These are phyloP conservation scores for Yueomyces sp. DNA, from an alignment of 805 yeast genomes.

Conservation along the genomic window DNA sequence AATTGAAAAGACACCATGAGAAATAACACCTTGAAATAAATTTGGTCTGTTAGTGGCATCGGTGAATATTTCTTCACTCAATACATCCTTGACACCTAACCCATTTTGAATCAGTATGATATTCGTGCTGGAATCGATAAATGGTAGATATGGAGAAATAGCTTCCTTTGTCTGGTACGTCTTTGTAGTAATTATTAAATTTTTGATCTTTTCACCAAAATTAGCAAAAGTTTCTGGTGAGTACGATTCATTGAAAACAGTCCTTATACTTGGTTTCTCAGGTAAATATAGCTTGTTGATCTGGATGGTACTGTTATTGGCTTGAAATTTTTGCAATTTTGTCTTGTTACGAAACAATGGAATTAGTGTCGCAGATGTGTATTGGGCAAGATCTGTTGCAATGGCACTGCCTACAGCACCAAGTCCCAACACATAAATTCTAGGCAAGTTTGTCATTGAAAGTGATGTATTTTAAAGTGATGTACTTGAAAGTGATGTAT, in stretches of 20 bases:
- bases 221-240: conserved; percentile 1
- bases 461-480: too few relatives aligned
- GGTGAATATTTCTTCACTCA: conserved; percentile 46
- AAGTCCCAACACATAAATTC: conserved; percentile 21
- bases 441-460: conserved; percentile 1
- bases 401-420: conserved; percentile 25
- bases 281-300: neutral
- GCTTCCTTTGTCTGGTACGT: conserved; percentile 63
- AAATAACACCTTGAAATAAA: conserved; percentile 61
- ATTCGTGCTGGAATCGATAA: conserved; percentile 40
- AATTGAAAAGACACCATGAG: conserved; percentile 65
- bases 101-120: conserved; percentile 79
- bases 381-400: conserved; percentile 16
- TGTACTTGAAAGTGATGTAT: too few relatives aligned
- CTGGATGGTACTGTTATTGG: neutral
- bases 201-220: conserved; percentile 25
- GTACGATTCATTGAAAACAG: conserved; percentile 3
- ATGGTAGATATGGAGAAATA: conserved; percentile 36
- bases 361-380: conserved; percentile 12
- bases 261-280: neutral
- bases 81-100: conserved; percentile 57
- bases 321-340: conserved; percentile 6
- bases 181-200: conserved; percentile 67
- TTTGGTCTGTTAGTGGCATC: conserved; percentile 33
- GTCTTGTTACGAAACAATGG: conserved; percentile 20